Evolutionary conservation across 176 grass and related monocot species (phyloP), one percentile per base, ranked within the genome.

Genomic region (Oryza rufipogon): DNA sequence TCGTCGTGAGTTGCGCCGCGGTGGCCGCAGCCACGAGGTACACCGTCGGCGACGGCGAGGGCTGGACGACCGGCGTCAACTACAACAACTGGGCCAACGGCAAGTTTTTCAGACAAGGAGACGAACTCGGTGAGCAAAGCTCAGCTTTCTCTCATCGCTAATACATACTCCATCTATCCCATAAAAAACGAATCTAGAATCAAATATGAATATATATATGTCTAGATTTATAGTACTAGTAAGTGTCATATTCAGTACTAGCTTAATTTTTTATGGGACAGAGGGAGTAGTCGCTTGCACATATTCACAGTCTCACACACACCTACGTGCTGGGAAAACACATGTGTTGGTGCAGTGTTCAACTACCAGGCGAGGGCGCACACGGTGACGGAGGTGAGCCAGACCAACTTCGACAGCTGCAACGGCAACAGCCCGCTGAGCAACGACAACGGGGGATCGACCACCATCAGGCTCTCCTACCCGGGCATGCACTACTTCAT

Each of bases 301-400:
- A 52, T 49, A 7, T 7, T 6, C 20, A 63, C 46, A 11, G 34
- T 4, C 34, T 36, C 34, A 36, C 34, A 36, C 34, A 4, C 4
- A 34, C 4, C 33, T 36, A 19, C 76, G 14, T 78, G 76, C 9
- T 30, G 34, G 15, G 19, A 36, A 14, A 14, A 45, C 6, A 15
- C 13, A 19, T 20, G 52, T 26, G 2, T 1, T 30, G 56, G 20
- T 63, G 80, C 89, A 98, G 92, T 63, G 84, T 98, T 98, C 83
- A 90, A 72, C 25, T 95, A 91, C 82, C 17, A 5, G 5, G 10
- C 2, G 6, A 86, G 84, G 36, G 68, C 41, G 68, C 92, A 98
- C 91, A 90, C 96, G 34, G 92, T 98, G 69, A 88, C 89, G 32
- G 87, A 90, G 83, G 92, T 98, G 75, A 88, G 6, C 48, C 12